These are phyloP conservation scores for Curvularia lunata DNA, from an alignment of 2,329 filamentous ascomycete genomes.

Conservation along the genomic window DNA sequence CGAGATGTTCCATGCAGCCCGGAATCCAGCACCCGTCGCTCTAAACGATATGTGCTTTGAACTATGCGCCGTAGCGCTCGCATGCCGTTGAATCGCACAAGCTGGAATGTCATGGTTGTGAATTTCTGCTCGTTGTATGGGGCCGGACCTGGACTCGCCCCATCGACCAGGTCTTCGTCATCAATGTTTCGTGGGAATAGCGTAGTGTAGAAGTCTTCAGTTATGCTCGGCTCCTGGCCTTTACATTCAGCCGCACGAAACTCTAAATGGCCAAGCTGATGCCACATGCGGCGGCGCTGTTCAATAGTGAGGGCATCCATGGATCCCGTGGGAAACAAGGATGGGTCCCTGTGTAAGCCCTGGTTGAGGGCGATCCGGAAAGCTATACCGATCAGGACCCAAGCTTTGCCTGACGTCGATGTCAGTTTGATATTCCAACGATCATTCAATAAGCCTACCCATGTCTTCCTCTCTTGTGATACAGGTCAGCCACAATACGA, in stretches of 20 bases:
- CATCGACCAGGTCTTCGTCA: constrained; percentile 49
- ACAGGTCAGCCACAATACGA: constrained; percentile 48
- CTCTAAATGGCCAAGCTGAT: constrained; percentile 49
- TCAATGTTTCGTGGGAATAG: constrained; percentile 47
- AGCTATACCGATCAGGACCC: constrained; percentile 48
- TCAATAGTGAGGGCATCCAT: constrained; percentile 50
- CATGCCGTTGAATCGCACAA: constrained; percentile 46
- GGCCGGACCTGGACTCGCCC: constrained; percentile 37
- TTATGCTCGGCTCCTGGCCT: constrained; percentile 48
- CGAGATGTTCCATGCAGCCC: constrained; percentile 41
- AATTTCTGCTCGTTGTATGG: constrained; percentile 43
- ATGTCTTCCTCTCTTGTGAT: constrained; percentile 50
- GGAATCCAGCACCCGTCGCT: constrained; percentile 45
- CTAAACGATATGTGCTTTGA: constrained; percentile 47
- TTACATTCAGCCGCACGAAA: constrained; percentile 49
- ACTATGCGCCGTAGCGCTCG: constrained; percentile 44
- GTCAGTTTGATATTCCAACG: constrained; percentile 13
- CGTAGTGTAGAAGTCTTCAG: constrained; percentile 49
- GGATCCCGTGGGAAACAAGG: constrained; percentile 44
- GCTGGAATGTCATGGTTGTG: constrained; percentile 46
- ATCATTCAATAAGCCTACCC: constrained; percentile 27
- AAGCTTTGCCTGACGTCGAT: constrained; percentile 40
- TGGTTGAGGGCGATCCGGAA: constrained; percentile 47
- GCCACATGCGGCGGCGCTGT: constrained; percentile 46
- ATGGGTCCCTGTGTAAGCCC: constrained; percentile 49